These are phyloP conservation scores for Neurospora pannonica DNA, from an alignment of 495 filamentous ascomycete genomes.

Conservation along the genomic window DNA sequence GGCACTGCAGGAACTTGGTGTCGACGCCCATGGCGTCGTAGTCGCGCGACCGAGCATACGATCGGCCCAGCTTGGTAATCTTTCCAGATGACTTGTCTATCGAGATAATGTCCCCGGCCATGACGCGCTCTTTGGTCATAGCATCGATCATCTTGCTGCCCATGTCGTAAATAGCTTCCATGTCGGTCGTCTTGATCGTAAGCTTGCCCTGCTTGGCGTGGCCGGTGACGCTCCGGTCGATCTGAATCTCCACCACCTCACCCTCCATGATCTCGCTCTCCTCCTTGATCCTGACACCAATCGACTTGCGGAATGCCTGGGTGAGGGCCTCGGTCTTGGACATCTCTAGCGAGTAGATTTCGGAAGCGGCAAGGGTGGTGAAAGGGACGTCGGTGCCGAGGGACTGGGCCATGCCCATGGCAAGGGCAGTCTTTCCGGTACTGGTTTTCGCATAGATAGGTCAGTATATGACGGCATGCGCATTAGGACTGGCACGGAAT, in stretches of 20 bases:
- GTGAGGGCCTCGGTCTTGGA: constrained; percentile 96
- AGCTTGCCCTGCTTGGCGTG: constrained; percentile 97
- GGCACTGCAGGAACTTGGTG: constrained; percentile 95
- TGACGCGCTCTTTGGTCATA: constrained; percentile 97
- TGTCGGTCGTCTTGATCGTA: constrained; percentile 98
- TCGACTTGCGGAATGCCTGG: constrained; percentile 94
- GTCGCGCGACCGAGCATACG: constrained; percentile 86
- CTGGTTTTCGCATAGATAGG: constrained; percentile 24
- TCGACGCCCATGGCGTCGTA: constrained; percentile 99
- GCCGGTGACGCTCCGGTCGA: constrained; percentile 92
- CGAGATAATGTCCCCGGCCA: constrained; percentile 94
- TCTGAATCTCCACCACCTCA: constrained; percentile 98
- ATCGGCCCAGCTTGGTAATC: constrained; percentile 91
- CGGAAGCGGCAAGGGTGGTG: constrained; percentile 86
- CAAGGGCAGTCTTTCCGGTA: constrained; percentile 96
- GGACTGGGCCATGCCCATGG: constrained; percentile 97
- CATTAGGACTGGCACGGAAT: neutral
- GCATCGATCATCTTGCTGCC: constrained; percentile 98
- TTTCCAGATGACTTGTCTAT: constrained; percentile 97
- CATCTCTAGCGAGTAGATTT: constrained; percentile 98
- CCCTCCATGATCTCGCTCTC: constrained; percentile 99
- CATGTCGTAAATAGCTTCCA: constrained; percentile 99
- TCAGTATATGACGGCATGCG: constrained; percentile 1
- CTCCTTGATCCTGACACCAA: constrained; percentile 93
- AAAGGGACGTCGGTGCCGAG: constrained; percentile 91